Percentiles rank a stretch among this genome's conserved stretches.
Evolutionary conservation across 176 grass and related monocot genomes (phyloP).

Genomic region (Chrysopogon serrulatus): DNA sequence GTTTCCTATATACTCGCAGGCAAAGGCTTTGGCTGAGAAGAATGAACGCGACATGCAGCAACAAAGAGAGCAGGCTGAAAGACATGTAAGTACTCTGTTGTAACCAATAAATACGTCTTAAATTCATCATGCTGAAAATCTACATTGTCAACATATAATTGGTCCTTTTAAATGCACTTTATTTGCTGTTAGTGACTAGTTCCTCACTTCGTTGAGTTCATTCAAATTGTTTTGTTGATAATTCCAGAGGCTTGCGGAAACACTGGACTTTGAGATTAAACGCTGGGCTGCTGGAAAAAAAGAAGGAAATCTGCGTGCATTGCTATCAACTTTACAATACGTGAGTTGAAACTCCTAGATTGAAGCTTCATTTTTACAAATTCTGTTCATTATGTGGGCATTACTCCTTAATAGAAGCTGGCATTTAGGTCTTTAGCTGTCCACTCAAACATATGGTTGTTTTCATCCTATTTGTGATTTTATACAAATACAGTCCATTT

Average conservation of each 20-base stretch:
- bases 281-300: conserved; percentile 97
- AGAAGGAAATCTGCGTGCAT: conserved; percentile 95
- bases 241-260: conserved; percentile 86
- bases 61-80: conserved; percentile 76
- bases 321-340: conserved; percentile 96
- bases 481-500: not conserved
- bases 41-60: conserved; percentile 76
- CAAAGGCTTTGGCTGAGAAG: conserved; percentile 83
- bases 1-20: conserved; percentile 32
- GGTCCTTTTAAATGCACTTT: not conserved
- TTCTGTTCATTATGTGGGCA: not conserved
- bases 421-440: not conserved
- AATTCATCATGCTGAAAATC: not conserved
- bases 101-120: not conserved
- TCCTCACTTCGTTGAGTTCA: not conserved
- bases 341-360: conserved; percentile 45
- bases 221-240: conserved; percentile 25
- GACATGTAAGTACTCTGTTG: conserved; percentile 52
- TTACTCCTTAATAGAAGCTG: not conserved
- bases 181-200: not conserved
- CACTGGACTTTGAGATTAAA: conserved; percentile 93
- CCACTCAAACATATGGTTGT: not conserved
- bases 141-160: not conserved
- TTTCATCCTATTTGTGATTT: not conserved
- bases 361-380: not conserved